These are phyloP conservation scores for Aspergillus bombycis DNA, from an alignment of 2,329 filamentous ascomycete genomes.

Conservation along the genomic window DNA sequence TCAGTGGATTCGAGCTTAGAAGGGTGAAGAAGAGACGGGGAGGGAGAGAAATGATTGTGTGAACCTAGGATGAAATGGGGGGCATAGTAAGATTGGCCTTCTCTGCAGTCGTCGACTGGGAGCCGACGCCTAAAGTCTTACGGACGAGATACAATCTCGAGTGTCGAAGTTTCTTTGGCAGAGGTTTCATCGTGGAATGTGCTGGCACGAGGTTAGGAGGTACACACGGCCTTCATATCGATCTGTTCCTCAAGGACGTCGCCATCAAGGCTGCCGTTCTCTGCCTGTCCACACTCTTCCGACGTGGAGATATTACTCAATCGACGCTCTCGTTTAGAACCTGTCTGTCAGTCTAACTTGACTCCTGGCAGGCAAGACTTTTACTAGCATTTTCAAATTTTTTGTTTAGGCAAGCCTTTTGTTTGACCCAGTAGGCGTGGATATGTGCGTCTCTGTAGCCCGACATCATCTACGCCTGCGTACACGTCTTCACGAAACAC, in stretches of 20 bases:
- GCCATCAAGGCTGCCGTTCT: constrained; percentile 40
- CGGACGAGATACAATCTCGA: constrained; percentile 32
- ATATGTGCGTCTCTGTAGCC: constrained; percentile 90
- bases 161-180: constrained; percentile 7
- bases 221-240: constrained; percentile 57
- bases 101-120: constrained; percentile 2
- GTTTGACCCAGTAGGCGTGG: constrained; percentile 88
- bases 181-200: background rate
- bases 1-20: constrained; percentile 74
- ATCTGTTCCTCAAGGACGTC: constrained; percentile 53
- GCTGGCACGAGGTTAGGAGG: constrained; percentile 46
- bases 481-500: constrained; percentile 72
- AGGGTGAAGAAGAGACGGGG: constrained; percentile 77
- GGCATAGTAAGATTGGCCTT: constrained; percentile 59
- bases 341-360: constrained; percentile 87
- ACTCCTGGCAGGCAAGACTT: constrained; percentile 92
- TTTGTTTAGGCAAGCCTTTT: constrained; percentile 81
- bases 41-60: constrained; percentile 60
- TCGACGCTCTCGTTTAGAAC: constrained; percentile 76
- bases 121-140: constrained; percentile 25
- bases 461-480: constrained; percentile 76
- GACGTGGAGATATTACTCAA: constrained; percentile 66
- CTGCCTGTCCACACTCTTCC: constrained; percentile 42
- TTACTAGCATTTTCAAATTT: constrained; percentile 85
- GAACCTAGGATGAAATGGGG: constrained; percentile 79